These are phyloP conservation scores for Tremella fuciformis DNA, from an alignment of 768 basidiomycete species.

Conservation along the genomic window DNA sequence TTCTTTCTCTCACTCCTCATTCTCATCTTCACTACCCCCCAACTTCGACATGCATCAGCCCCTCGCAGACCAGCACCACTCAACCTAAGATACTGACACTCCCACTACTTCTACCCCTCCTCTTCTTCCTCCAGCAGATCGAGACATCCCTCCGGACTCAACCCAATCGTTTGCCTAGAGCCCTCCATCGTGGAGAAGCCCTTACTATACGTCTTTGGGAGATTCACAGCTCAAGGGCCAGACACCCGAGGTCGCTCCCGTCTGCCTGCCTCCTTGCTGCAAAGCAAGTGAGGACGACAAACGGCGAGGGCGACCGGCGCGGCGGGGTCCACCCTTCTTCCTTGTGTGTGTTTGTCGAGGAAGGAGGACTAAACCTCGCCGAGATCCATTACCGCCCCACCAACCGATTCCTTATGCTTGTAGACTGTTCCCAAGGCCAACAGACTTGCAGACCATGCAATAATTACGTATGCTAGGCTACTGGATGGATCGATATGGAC, in stretches of 20 bases:
- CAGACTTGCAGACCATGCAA: not conserved
- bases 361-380: slow-evolving; percentile 23
- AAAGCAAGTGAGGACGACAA: not conserved
- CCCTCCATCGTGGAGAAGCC: slow-evolving; percentile 15
- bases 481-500: not conserved
- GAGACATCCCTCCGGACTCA: slow-evolving; percentile 1
- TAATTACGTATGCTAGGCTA: not conserved
- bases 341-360: slow-evolving; percentile 11
- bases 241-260: slow-evolving; percentile 13
- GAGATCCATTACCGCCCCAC: too few species aligned
- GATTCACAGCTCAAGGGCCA: slow-evolving; percentile 18
- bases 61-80: too few species aligned
- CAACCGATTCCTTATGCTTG: not conserved
- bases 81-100: too few species aligned
- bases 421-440: not conserved
- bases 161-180: slow-evolving; percentile 27
- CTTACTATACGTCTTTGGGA: slow-evolving; percentile 25
- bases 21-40: too few species aligned
- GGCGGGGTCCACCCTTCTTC: slow-evolving; percentile 25
- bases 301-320: slow-evolving; percentile 11
- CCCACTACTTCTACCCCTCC: too few species aligned
- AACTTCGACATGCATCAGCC: too few species aligned
- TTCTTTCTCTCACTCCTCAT: too few species aligned
- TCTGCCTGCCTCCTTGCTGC: not conserved
- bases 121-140: too few species aligned